phyloP scores from a whole-genome alignment of 768 basidiomycete genomes.

The Mycena venus region DNA sequence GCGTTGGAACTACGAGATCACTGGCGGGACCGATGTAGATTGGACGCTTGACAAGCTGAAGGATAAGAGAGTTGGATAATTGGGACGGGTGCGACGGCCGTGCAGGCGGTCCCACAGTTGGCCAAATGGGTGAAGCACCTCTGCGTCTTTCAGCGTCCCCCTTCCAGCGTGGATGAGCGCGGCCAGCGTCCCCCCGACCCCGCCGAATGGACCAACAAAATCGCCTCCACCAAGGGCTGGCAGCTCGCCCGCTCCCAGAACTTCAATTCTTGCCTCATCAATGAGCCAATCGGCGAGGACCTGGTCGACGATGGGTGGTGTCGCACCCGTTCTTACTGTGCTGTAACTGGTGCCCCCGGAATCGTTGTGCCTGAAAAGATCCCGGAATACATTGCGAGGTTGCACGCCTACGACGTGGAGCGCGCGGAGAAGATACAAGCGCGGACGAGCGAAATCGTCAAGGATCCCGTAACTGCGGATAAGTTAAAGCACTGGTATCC shows the following conservation, averaged over 20 bases:
- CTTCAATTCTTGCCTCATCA: slow-evolving; percentile 12
- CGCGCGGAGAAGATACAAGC: slow-evolving; percentile 12
- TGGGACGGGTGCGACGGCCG: slow-evolving; percentile 34
- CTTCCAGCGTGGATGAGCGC: slow-evolving; percentile 29
- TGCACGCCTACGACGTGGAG: slow-evolving; percentile 13
- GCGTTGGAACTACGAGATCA: slow-evolving; percentile 31
- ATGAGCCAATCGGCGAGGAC: slow-evolving; percentile 3
- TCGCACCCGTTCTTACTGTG: background rate
- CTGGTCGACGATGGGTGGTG: slow-evolving; percentile 26
- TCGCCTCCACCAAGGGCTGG: slow-evolving; percentile 27
- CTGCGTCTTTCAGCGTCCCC: slow-evolving; percentile 35
- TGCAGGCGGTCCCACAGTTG: slow-evolving; percentile 32
- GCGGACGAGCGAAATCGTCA: slow-evolving; percentile 15
- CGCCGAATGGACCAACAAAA: slow-evolving; percentile 12
- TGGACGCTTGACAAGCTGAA: slow-evolving; percentile 20
- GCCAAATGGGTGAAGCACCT: slow-evolving; percentile 32
- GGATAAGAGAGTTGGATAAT: slow-evolving; percentile 31
- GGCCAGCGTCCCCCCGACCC: slow-evolving; percentile 28
- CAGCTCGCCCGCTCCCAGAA: slow-evolving; percentile 19
- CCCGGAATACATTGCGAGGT: background rate
- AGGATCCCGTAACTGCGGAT: slow-evolving; percentile 22
- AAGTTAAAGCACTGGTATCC: slow-evolving; percentile 34
- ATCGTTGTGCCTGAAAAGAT: slow-evolving; percentile 14
- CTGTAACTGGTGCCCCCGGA: slow-evolving; percentile 12
- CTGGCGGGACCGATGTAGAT: slow-evolving; percentile 6